Conservation (phyloP, 2,329 filamentous ascomycete species). For the Sordariomycetes sp. region DNA sequence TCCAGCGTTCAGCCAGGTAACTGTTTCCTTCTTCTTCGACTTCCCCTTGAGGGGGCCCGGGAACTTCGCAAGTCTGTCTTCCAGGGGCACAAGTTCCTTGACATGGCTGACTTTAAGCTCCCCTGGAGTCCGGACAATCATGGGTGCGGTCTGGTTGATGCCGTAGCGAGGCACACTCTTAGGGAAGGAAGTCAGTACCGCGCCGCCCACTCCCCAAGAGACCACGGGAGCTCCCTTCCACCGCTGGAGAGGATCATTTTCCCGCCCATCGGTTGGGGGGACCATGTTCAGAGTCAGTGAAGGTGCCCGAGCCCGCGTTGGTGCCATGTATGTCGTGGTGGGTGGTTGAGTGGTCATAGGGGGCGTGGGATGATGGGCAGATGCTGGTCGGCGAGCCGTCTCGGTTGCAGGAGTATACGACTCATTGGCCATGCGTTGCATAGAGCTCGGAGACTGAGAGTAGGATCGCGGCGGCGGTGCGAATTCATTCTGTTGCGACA, state of each 20-base stretch:
- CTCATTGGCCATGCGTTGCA: conserved; percentile 24
- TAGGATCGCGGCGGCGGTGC: conserved; percentile 47
- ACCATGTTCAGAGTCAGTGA: conserved; percentile 48
- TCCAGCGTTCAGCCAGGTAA: conserved; percentile 67
- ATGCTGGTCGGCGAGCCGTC: conserved; percentile 42
- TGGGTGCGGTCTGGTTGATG: conserved; percentile 59
- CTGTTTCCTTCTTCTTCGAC: conserved; percentile 87
- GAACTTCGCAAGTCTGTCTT: conserved; percentile 68
- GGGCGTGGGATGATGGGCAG: conserved; percentile 20
- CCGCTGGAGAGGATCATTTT: conserved; percentile 68
- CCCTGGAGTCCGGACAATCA: conserved; percentile 72
- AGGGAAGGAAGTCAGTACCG: conserved; percentile 75
- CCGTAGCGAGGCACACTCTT: conserved; percentile 81
- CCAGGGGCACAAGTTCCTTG: conserved; percentile 61
- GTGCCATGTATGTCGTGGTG: conserved; percentile 16
- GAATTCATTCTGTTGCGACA: conserved; percentile 25
- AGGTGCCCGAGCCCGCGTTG: conserved; percentile 34
- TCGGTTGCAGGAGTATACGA: conserved; percentile 19
- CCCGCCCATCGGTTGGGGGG: conserved; percentile 52
- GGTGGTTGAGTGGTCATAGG: conserved; percentile 1
- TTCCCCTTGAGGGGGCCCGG: conserved; percentile 85
- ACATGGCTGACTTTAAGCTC: conserved; percentile 69
- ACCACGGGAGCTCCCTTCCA: conserved; percentile 89
- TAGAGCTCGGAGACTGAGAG: conserved; percentile 49
- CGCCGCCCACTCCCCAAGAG: conserved; percentile 78